Base-by-base conservation (phyloP, 495 filamentous ascomycete species). In the Amphirosellinia nigrospora region DNA sequence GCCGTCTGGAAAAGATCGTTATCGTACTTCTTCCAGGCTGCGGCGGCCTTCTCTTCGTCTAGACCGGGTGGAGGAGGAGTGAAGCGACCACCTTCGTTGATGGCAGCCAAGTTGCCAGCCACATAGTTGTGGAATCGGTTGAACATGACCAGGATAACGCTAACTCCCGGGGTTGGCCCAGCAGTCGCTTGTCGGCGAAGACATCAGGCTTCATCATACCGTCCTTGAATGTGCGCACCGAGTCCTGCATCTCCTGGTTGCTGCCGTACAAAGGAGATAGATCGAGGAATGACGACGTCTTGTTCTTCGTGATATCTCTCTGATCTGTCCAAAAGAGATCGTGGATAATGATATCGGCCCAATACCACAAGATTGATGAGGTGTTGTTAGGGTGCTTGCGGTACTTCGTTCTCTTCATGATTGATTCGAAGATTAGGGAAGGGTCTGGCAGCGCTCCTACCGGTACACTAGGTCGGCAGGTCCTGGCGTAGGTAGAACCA, bases 261-360 rank as follows among this genome's bases (percentile, higher is more conserved):
- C 90, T 94, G 28, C 94, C 94, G 75, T 97, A 97, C 3, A 97
- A 85, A 0, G 94, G 94, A 2, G 90, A 86, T 15, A 97, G 84
- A 70, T 97, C 94, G 19, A 97, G 82, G 73, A 95, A 97, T 0
- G 92, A 94, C 0, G 93, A 96, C 0, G 92, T 94, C 74, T 89
- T 84, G 30, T 89, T 92, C 60, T 86, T 89, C 63, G 81, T 82
- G 69, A 78, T 79, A 66, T 85, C 82, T 4, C 68, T 75, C 64
- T 81, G 69, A n/a, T 78, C 77, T 23, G 77, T 78, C 77, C 75
- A 77, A 70, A 78, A 78, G 45, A 76, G 56, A 77, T 83, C 91
- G 72, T 97, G 94, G 74, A 96, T 97, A 70, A 97, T 94, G 66
- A 97, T 93, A 19, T 89, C 92, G 8, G 93, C 94, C 76, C 94